Conservation (phyloP, 768 basidiomycete species). For the Coprinellus micaceus region DNA sequence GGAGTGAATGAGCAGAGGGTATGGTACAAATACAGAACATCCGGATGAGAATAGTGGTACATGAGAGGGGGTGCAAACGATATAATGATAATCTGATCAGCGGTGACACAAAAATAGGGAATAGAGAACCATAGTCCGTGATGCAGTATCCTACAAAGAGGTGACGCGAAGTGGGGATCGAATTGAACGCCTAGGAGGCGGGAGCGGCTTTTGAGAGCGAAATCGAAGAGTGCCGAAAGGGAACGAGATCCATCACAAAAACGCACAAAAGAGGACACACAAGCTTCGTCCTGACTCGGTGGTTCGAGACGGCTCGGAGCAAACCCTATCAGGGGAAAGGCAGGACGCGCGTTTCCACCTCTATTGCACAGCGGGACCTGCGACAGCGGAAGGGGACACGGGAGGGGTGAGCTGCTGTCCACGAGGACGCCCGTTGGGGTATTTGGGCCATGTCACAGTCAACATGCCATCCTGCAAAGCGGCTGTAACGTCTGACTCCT, state of each 20-base stretch:
- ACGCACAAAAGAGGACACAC: too few species aligned
- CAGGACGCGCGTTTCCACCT: too few species aligned
- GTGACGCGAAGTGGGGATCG: too few species aligned
- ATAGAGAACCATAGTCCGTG: too few species aligned
- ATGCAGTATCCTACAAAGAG: too few species aligned
- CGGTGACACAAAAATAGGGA: background rate
- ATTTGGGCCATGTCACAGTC: constrained; percentile 40
- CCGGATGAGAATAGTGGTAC: background rate
- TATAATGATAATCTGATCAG: background rate
- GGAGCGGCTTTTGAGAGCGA: too few species aligned
- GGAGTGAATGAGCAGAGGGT: background rate
- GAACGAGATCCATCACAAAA: too few species aligned
- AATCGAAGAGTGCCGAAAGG: too few species aligned
- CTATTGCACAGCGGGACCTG: constrained; percentile 2
- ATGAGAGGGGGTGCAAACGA: background rate
- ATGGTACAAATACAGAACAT: background rate
- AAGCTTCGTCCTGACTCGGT: too few species aligned
- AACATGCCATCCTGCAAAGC: constrained; percentile 38
- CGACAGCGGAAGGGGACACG: constrained; percentile 1
- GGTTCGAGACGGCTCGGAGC: too few species aligned
- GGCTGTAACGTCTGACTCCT: constrained; percentile 37
- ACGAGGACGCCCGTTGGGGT: constrained; percentile 3
- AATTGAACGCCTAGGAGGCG: too few species aligned
- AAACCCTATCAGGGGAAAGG: too few species aligned
- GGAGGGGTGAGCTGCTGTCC: background rate